Conservation (phyloP, 345 rosid genomes). For the Pseudoturritis turrita region DNA sequence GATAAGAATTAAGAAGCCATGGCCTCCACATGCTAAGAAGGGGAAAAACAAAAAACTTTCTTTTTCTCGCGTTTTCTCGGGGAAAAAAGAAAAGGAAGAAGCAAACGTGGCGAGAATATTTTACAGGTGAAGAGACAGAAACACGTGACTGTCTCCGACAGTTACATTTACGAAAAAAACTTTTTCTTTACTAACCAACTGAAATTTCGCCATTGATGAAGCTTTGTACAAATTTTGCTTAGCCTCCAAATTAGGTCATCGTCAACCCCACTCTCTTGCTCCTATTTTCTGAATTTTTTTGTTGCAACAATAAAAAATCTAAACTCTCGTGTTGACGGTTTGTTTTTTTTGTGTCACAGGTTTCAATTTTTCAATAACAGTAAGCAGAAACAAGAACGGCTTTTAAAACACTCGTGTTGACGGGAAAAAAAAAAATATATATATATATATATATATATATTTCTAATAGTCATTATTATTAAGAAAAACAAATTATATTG, state of each 20-base stretch:
- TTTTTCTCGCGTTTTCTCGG: conserved; percentile 18
- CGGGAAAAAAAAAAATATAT: not conserved
- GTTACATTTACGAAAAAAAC: not conserved
- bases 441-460: too few species aligned
- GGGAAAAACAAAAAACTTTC: not conserved
- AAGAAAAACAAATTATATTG: too few species aligned
- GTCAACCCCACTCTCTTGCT: not conserved
- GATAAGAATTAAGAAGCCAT: conserved; percentile 19
- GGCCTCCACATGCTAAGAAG: conserved; percentile 13
- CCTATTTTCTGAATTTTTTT: not conserved
- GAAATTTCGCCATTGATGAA: conserved; percentile 24
- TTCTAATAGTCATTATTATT: too few species aligned
- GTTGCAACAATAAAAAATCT: not conserved
- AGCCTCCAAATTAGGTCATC: conserved; percentile 8
- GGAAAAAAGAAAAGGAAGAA: not conserved
- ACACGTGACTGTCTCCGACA: conserved; percentile 28
- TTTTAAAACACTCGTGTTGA: not conserved
- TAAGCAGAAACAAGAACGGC: not conserved
- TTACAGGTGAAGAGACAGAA: conserved; percentile 36
- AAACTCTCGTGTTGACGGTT: too few species aligned
- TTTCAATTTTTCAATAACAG: not conserved
- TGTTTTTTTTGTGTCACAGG: not conserved
- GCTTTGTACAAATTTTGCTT: not conserved
- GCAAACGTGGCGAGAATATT: conserved; percentile 34
- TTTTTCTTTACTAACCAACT: conserved; percentile 9